Percentiles rank a stretch among this genome's conserved stretches.
phyloP scores from a whole-genome alignment of 1,284 basidiomycete species.

The Termitomyces sp. region DNA sequence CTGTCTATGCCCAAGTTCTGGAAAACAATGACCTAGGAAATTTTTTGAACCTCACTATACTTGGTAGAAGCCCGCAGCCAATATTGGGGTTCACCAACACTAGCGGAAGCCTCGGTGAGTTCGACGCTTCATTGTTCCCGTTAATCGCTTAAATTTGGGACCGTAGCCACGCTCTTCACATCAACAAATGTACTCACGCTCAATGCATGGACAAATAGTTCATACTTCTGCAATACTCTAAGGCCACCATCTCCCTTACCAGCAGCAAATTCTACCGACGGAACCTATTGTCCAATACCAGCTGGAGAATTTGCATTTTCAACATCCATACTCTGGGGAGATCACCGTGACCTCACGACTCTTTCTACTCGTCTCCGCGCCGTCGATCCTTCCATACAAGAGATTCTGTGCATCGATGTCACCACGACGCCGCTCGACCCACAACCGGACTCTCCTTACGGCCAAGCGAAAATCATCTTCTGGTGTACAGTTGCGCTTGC shows the following conservation, averaged over 20 bases:
- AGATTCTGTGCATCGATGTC: conserved; percentile 81
- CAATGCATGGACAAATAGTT: conserved; percentile 61
- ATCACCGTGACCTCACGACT: conserved; percentile 75
- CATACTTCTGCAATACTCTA: conserved; percentile 71
- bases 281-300: conserved; percentile 68
- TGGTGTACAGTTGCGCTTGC: conserved; percentile 79
- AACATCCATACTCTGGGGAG: conserved; percentile 66
- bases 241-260: conserved; percentile 70
- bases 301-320: conserved; percentile 81
- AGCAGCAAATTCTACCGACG: conserved; percentile 30
- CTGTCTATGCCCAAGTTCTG: conserved; percentile 72
- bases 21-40: conserved; percentile 38
- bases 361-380: conserved; percentile 81
- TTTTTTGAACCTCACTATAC: conserved; percentile 61
- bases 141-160: conserved; percentile 14
- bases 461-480: conserved; percentile 73
- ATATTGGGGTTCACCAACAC: conserved; percentile 58
- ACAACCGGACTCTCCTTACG: conserved; percentile 51
- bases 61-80: conserved; percentile 53
- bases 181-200: conserved; percentile 78
- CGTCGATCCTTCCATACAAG: conserved; percentile 77
- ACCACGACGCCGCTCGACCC: conserved; percentile 73
- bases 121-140: conserved; percentile 11
- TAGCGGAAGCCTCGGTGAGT: conserved; percentile 62
- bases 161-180: conserved; percentile 77